Base-by-base conservation (phyloP, 2,329 filamentous ascomycete genomes). In the Aspergillaceae sp. region DNA sequence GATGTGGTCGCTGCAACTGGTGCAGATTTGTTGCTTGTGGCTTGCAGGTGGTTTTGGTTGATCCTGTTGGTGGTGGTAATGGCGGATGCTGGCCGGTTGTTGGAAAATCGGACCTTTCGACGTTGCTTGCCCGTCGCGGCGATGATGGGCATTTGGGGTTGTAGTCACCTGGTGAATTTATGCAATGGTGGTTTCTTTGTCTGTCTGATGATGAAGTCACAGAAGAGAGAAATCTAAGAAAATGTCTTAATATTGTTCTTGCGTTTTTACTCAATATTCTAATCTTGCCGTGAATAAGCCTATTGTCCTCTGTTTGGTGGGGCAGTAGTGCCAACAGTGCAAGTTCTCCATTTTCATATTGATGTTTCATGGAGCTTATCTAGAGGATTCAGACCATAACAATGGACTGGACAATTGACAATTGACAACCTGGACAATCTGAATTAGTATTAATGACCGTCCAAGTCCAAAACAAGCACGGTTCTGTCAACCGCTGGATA, bases 31-130 rank as follows among this genome's bases (percentile, higher is more conserved):
- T 19, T 38, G 50, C 51, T 52, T 49, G 47, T 55, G 29, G 50
- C 42, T 34, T 45, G 45, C 36, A 44, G 45, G 42, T 46, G 19
- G 19, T 44, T 19, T 43, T 47, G 41, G 50, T 40, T 43, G 36
- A 44, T 34, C 49, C 32, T 49, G 49, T 48, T 41, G 53, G 44
- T 49, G 54, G 43, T 49, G 54, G 54, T 46, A 30, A 46, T 60
- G 51, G 53, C 55, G 41, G 59, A 56, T 46, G 41, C 46, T 60
- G 51, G 53, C 55, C 42, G 59, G 55, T 44, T 28, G 5, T 19
- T 26, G 19, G 60, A 57, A 50, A 70, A 69, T 49, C 65, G 65
- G 54, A 70, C 64, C 58, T 57, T 60, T 49, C 66, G 66, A 50
- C 64, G 64, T 47, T 60, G 51, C 56, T 60, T 66, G 48, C 60